Evolutionary conservation across 2,329 filamentous ascomycete species (phyloP), one percentile per base, ranked within the genome.

Genomic region (Rasamsonia emersonii): DNA sequence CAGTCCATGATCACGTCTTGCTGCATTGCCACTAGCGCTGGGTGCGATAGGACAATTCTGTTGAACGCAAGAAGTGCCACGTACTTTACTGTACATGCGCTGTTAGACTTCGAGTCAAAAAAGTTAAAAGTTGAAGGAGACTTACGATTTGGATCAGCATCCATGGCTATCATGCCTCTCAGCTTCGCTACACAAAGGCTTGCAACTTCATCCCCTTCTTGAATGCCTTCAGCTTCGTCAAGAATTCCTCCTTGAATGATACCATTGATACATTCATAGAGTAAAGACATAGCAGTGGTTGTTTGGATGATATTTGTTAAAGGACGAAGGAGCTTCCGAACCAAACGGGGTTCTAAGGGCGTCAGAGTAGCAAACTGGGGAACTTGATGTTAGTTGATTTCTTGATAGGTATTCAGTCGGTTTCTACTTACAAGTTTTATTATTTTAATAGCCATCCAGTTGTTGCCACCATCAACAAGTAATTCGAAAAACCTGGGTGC

Each of bases 361-460:
- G 88, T 96, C 39, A 98, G 65, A 1, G 86, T 93, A 25, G 91
- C 89, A 70, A 98, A 98, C 82, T 93, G 50, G 1, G 11, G 9
- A n/a, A 18, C 18, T 9, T 18, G 16, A 30, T 30, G 54, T 61
- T 40, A 56, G 44, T 17, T 20, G 23, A 27, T 11, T 33, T 17
- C 18, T n/a, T 14, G 8, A 20, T 11, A 10, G 5, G 1, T 5
- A 14, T 11, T 18, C 24, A 18, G 3, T 26, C 15, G 18, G n/a
- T 19, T 7, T 14, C 18, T 21, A 64, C 75, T 45, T 58, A 89
- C 85, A 41, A 98, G 72, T 62, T 98, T 98, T 57, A 98, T 96
- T 41, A 98, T 76, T 58, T 98, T 98, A 55, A 98, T 98, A 37
- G 88, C 88, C 89, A 98, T 96, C 91, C 91, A 98, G 59, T 98